Base-by-base conservation (phyloP, 2,329 filamentous ascomycete species). In the Phaeosphaeria sp. region DNA sequence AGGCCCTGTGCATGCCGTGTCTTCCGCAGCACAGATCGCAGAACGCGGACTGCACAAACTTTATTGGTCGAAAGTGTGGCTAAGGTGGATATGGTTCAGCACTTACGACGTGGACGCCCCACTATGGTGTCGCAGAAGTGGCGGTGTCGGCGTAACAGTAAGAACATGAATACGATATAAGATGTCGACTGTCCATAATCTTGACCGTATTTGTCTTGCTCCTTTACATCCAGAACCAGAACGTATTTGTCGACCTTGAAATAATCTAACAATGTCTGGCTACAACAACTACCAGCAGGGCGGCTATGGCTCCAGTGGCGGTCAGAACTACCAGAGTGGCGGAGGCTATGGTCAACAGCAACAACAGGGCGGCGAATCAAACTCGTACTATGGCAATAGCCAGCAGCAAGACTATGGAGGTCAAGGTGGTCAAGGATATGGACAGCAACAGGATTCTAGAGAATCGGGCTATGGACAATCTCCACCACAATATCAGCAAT, bases 401-500 rank as follows among this genome's bases (percentile, higher is more conserved):
- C 53, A 54, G 33, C 58, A 59, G 3, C 48, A 40, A n/a, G 22
- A 43, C 21, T 20, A 40, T 13, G 45, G 27, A 36, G 50, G 56
- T 25, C 57, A 60, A 17, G 54, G 56, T n/a, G 50, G 53, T 22
- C 65, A 59, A 20, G 6, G 18, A 22, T 36, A 36, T 36, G 30
- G 30, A 36, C 30, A 36, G 30, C 65, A 69, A 46, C 60, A 61
- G 25, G 49, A 63, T 20, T 56, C 51, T 17, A 58, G 58, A 20
- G 46, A 50, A 18, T 49, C 49, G 47, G 57, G 57, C 11, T 64
- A 64, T 43, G 60, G 56, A 40, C 64, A 71, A 33, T 54, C 54
- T n/a, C 64, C 65, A 49, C 64, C 65, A 24, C 64, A 67, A 51
- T 69, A 68, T 51, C 65, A 69, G 45, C 69, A 71, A 47, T 59